A percentile compares a stretch with the other conserved stretches of the same genome.
Evolutionary conservation across 257 asterid genomes (phyloP).

Genomic region (Solanum okadae): DNA sequence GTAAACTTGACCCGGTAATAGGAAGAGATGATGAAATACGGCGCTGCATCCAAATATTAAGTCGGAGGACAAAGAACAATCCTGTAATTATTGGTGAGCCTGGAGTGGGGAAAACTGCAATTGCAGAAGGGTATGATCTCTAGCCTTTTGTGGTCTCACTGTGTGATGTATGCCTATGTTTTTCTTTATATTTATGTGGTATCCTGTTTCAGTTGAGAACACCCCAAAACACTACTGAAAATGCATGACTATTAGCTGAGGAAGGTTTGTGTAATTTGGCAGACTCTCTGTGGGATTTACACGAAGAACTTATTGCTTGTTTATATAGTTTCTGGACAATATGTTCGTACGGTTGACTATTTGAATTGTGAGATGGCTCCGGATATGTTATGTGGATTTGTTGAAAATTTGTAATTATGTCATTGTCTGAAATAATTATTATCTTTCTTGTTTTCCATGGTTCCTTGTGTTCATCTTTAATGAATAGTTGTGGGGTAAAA

Average conservation of each 20-base stretch:
- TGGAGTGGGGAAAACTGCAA: slow-evolving; percentile 98
- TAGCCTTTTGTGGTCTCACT: not conserved
- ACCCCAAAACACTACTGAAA: not conserved
- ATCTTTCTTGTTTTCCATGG: not conserved
- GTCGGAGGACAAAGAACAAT: slow-evolving; percentile 91
- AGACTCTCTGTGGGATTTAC: not conserved
- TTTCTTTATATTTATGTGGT: not conserved
- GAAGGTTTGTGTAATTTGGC: not conserved
- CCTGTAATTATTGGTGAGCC: slow-evolving; percentile 99
- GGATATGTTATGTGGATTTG: not conserved
- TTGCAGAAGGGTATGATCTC: slow-evolving; percentile 85
- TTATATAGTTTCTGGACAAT: not conserved
- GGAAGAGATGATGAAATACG: slow-evolving; percentile 99
- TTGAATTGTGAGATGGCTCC: not conserved
- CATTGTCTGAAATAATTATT: not conserved
- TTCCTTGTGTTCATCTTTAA: not conserved
- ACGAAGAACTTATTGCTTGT: not conserved
- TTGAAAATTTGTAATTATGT: not conserved
- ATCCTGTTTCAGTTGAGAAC: not conserved
- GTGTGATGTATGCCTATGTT: not conserved
- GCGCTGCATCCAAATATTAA: slow-evolving; percentile 84
- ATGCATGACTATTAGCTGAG: not conserved
- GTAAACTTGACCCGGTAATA: slow-evolving; percentile 94
- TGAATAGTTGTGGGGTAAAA: not conserved
- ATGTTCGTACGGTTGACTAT: not conserved